These are phyloP conservation scores for Chlamydomonas schloesseri DNA, from an alignment of 139 green algal genomes.

Conservation along the genomic window DNA sequence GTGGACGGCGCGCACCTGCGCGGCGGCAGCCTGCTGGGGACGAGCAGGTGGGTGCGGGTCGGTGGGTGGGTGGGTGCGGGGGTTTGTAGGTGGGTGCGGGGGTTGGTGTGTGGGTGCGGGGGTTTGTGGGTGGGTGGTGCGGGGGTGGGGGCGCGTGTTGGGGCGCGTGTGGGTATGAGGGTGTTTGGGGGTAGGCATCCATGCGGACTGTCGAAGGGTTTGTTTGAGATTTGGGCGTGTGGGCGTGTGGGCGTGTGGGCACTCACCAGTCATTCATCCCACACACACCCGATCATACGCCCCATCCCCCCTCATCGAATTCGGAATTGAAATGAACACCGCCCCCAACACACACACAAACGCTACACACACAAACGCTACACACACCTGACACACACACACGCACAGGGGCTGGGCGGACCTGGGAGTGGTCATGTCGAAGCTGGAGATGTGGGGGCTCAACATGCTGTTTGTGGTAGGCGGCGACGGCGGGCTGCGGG, in stretches of 20 bases:
- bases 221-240: too few relatives aligned
- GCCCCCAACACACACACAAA: background rate
- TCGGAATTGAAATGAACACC: too few relatives aligned
- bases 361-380: background rate
- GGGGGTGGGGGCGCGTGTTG: too few relatives aligned
- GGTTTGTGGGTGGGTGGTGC: too few relatives aligned
- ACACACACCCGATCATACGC: too few relatives aligned
- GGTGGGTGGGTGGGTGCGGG: background rate
- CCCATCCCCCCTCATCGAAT: too few relatives aligned
- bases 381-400: background rate
- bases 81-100: background rate
- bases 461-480: constrained; percentile 93
- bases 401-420: constrained; percentile 12
- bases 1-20: constrained; percentile 91
- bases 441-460: constrained; percentile 71
- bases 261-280: too few relatives aligned
- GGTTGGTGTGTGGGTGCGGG: too few relatives aligned
- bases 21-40: constrained; percentile 93
- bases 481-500: constrained; percentile 68
- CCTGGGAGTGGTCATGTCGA: constrained; percentile 29
- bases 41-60: constrained; percentile 72
- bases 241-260: too few relatives aligned
- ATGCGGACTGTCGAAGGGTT: too few relatives aligned
- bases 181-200: too few relatives aligned
- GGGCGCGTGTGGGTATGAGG: too few relatives aligned